Conservation (phyloP, 805 yeast genomes). For the Saccharomycopsis microspora region DNA sequence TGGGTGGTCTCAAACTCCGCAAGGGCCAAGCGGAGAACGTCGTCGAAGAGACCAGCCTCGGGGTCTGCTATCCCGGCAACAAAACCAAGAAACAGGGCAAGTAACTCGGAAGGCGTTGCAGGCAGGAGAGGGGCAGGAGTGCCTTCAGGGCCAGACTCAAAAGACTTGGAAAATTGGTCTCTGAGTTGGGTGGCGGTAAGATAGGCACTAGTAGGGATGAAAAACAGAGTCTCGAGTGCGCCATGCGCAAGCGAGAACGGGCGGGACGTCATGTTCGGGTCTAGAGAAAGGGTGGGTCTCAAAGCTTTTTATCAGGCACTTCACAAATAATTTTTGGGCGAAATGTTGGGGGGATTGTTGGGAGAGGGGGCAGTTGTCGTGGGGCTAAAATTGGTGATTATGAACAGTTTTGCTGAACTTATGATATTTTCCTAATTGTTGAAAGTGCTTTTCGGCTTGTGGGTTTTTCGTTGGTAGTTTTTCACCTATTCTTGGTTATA, state of each 20-base stretch:
- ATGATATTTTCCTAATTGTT: background rate
- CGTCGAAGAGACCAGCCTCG: conserved; percentile 46
- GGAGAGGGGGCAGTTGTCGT: background rate
- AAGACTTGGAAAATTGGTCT: conserved; percentile 68
- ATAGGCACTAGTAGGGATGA: conserved; percentile 75
- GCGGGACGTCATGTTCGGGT: conserved; percentile 35
- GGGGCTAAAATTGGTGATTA: background rate
- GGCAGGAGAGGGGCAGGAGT: conserved; percentile 85
- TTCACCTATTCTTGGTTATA: too few species aligned
- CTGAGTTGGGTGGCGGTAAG: conserved; percentile 78
- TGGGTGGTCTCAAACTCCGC: conserved; percentile 79
- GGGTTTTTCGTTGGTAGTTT: too few species aligned
- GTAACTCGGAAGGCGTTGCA: conserved; percentile 70
- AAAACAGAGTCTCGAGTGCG: conserved; percentile 73
- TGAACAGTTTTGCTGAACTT: background rate
- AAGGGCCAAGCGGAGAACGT: conserved; percentile 58
- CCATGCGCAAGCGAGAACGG: conserved; percentile 83
- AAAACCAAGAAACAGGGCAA: conserved; percentile 75
- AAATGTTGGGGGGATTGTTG: background rate
- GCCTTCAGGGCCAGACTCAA: conserved; percentile 76
- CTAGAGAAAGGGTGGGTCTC: background rate
- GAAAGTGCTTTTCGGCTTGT: too few species aligned
- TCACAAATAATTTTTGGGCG: conserved; percentile 1
- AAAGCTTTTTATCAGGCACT: background rate
- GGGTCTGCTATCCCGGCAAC: conserved; percentile 39